These are phyloP conservation scores for Epichloe scottii DNA, from an alignment of 2,329 filamentous ascomycete species.

Conservation along the genomic window DNA sequence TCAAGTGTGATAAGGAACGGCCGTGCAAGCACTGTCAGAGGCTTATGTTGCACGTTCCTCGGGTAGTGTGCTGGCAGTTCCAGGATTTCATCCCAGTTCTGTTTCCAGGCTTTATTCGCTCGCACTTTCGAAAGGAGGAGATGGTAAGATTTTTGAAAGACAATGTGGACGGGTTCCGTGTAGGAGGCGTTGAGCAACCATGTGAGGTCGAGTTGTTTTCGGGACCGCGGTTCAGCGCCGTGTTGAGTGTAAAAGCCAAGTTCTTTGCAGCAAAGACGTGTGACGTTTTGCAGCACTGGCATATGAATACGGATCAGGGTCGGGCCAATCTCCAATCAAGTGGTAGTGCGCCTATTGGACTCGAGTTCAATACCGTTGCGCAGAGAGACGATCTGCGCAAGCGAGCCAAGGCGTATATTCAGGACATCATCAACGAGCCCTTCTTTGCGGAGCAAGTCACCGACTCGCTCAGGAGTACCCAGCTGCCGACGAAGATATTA, in stretches of 20 bases:
- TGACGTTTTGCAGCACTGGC: constrained; percentile 40
- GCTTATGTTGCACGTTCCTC: constrained; percentile 35
- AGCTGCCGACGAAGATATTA: constrained; percentile 34
- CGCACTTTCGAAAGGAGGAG: constrained; percentile 37
- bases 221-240: constrained; percentile 30
- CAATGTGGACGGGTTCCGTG: constrained; percentile 33
- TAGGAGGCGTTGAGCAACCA: constrained; percentile 27
- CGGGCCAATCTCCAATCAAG: constrained; percentile 28
- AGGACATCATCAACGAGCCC: constrained; percentile 35
- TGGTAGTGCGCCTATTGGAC: constrained; percentile 35
- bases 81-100: constrained; percentile 39
- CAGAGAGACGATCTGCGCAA: constrained; percentile 34
- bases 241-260: constrained; percentile 34
- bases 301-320: constrained; percentile 25
- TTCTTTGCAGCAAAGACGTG: constrained; percentile 37
- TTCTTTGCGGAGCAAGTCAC: constrained; percentile 38
- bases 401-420: constrained; percentile 34
- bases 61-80: constrained; percentile 48
- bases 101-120: constrained; percentile 39
- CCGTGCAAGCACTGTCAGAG: constrained; percentile 46
- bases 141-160: constrained; percentile 35
- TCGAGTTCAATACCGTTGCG: constrained; percentile 29
- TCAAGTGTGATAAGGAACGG: constrained; percentile 42
- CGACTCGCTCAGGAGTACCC: constrained; percentile 30
- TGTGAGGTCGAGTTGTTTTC: constrained; percentile 37